Evolutionary conservation across 169 alveolate species (phyloP).

Genomic region (Plasmodium ovale): DNA sequence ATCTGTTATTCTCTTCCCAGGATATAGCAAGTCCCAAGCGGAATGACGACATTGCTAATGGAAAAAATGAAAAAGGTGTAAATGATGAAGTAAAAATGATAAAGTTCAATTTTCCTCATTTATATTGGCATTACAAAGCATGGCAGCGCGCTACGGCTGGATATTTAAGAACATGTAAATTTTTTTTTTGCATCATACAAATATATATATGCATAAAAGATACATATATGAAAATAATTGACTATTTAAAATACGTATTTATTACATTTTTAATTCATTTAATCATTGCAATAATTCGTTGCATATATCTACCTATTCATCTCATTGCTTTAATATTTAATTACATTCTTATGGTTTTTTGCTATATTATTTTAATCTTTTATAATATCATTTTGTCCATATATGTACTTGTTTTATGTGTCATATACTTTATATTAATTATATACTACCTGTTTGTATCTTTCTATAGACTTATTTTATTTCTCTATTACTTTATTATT

Average conservation of each 20-base stretch:
- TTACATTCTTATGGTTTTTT: not conserved
- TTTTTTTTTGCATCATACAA: not conserved
- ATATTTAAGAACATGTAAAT: conserved; percentile 89
- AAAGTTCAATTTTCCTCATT: conserved; percentile 75
- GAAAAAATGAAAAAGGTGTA: too few species aligned
- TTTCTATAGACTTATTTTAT: not conserved
- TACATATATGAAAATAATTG: not conserved
- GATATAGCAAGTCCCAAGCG: too few species aligned
- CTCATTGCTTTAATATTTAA: not conserved
- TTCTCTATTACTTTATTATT: not conserved
- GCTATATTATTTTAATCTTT: not conserved
- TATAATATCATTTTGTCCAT: not conserved
- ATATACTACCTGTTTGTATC: not conserved
- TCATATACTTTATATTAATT: not conserved
- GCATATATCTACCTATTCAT: not conserved
- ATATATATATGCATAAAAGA: not conserved
- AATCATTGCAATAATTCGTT: not conserved
- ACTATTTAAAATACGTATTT: not conserved
- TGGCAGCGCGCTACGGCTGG: conserved; percentile 94
- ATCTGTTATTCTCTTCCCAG: too few species aligned
- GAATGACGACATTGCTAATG: too few species aligned
- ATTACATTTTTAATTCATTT: not conserved
- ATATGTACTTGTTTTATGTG: not conserved
- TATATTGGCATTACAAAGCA: conserved; percentile 91
- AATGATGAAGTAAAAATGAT: conserved; percentile 23